A percentile compares a stretch with the other conserved stretches of the same genome.
phyloP scores from a whole-genome alignment of 768 basidiomycete genomes.

The Hypholoma sublateritium region DNA sequence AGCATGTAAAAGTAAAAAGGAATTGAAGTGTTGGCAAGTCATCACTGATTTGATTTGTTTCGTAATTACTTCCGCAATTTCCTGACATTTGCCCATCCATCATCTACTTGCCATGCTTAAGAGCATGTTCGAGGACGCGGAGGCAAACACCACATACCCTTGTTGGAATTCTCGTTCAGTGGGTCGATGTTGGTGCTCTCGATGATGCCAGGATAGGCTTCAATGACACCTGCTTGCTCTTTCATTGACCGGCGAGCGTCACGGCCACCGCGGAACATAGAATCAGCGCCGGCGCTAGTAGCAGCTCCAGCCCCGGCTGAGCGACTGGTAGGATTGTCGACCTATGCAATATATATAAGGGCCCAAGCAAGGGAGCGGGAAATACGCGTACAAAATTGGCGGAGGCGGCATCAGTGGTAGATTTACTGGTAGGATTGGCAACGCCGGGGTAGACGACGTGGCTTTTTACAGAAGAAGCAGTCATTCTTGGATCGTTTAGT shows the following conservation, averaged over 20 bases:
- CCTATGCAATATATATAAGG: conserved; percentile 22
- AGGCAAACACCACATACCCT: not conserved
- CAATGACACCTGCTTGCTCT: conserved; percentile 47
- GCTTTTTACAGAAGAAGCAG: conserved; percentile 25
- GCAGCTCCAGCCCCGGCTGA: conserved; percentile 41
- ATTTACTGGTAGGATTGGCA: conserved; percentile 43
- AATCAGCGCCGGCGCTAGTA: not conserved
- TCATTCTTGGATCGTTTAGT: conserved; percentile 22
- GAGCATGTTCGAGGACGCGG: not conserved
- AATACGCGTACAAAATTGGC: conserved; percentile 42
- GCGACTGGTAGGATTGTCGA: conserved; percentile 39
- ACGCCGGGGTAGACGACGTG: conserved; percentile 41
- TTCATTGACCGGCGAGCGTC: conserved; percentile 40
- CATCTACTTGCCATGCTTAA: conserved; percentile 1
- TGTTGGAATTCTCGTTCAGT: conserved; percentile 32
- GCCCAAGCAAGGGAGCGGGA: not conserved
- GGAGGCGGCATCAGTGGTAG: conserved; percentile 33
- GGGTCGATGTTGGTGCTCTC: conserved; percentile 55
- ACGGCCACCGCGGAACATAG: conserved; percentile 35
- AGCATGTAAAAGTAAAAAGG: no score
- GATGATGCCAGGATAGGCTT: conserved; percentile 56
- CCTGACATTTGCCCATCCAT: conserved; percentile 7
- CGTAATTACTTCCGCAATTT: no score
- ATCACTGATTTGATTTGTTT: no score
- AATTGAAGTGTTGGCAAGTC: no score